Conservation (phyloP, 495 filamentous ascomycete species). For the Filosporella fistucella region DNA sequence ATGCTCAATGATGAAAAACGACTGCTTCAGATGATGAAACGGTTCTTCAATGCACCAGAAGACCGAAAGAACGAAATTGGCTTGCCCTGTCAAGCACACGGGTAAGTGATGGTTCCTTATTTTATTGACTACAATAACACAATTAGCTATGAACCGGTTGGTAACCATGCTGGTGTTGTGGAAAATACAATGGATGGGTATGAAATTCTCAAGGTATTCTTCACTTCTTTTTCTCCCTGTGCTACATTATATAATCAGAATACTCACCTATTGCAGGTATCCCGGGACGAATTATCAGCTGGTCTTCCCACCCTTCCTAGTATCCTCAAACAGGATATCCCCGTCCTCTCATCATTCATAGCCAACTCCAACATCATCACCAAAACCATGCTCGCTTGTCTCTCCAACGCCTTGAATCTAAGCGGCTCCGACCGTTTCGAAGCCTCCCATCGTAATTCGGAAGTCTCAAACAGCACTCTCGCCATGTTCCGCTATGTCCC, state of each 20-base stretch:
- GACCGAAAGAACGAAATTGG: neutral
- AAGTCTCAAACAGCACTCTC: neutral
- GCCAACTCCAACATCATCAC: neutral
- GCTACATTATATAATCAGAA: neutral
- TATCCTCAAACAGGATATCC: neutral
- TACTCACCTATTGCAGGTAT: neutral
- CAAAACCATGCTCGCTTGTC: neutral
- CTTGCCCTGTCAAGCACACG: neutral
- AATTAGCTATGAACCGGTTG: neutral
- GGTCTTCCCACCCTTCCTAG: neutral
- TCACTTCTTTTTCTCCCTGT: neutral
- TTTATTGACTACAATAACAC: neutral
- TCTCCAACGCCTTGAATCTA: neutral
- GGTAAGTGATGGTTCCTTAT: neutral
- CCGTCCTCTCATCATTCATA: neutral
- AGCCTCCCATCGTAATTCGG: neutral
- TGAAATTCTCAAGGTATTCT: constrained; percentile 1
- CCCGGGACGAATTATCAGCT: neutral
- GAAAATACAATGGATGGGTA: neutral
- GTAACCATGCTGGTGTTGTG: neutral
- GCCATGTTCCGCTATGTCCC: neutral
- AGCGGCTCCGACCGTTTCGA: neutral
- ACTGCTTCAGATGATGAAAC: neutral
- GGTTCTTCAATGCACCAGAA: neutral
- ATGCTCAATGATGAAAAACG: too few relatives aligned